Evolutionary conservation across 2,329 filamentous ascomycete species (phyloP), one percentile per base, ranked within the genome.

Genomic region (Tolypocladium amazonense): DNA sequence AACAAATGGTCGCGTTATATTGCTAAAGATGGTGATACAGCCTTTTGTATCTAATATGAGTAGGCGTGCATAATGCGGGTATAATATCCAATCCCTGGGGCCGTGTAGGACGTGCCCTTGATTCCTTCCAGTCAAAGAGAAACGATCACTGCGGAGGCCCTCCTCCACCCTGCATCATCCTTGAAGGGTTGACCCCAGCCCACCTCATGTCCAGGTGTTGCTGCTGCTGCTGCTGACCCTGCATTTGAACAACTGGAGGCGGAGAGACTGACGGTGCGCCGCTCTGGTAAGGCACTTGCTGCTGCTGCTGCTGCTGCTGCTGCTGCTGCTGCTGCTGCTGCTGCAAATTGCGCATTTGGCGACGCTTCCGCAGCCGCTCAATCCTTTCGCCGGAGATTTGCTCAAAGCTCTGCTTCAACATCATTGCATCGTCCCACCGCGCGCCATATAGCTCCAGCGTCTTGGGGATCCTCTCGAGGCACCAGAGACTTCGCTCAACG

Each of bases 381-480:
- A 79, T 63, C 6, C 79, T 73, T 54, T 78, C 74, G 37, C 70
- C 72, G 4, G 78, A 84, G 15, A 77, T 76, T 56, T 69, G 68
- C 62, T 84, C 79, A 65, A 86, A 86, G 45, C 74, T 80, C 45
- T 76, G 72, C 62, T 78, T 75, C n/a, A 87, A 74, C 61, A 78
- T 76, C 39, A 77, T 72, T 2, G 82, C 81, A 61, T 85, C 78
- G 4, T 79, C 78, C 85, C 85, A 88, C 2, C 83, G 75, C 62
- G 83, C 76, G 39, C 83, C 83, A 60, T 82, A 86, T n/a, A 75
- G 77, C 18, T 73, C 76, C 23, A 88, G 70, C 1, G 81, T 83
- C 61, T 81, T 76, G 4, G 76, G 75, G 9, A 84, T 80, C 50
- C 77, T 76, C 58, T 81, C 78, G 1, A 88, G 70, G 59, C 82